Evolutionary conservation across 129 eudicot genomes (phyloP), one percentile per base, ranked within the genome.

Genomic region (Oenanthe sinensis): DNA sequence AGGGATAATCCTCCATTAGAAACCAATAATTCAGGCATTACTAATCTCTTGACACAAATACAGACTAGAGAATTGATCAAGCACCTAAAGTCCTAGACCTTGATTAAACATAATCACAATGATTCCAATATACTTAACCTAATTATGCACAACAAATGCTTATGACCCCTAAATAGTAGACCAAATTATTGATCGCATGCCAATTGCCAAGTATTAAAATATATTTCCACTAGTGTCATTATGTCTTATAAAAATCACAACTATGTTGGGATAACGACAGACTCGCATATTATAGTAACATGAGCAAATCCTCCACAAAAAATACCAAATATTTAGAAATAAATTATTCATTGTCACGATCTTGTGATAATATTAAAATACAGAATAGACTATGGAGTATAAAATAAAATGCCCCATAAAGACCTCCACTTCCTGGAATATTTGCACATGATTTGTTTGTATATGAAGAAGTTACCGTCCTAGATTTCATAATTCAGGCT

Each of bases 401-500:
- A 58, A 22, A 58, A 58, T 58, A 9, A 24, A n/a, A 60, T 60
- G 15, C 33, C 36, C 36, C 68, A 24, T 60, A n/a, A 60, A 60
- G 28, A 44, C 75, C 71, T 63, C 67, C 40, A 28, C 60, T 78
- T 78, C 46, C 60, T 19, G 71, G 81, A 68, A 78, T 78, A 78
- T 71, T 15, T 50, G 55, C 82, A 79, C 82, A 71, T 79, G 82
- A 49, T n/a, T 5, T 39, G 5, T 39, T 50, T 24, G 26, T 22
- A 36, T 40, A 50, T 79, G 2, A 40, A 36, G 39, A 8, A 19
- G 24, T 22, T 13, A 28, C 15, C 7, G 58, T 8, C 82, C 78
- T 79, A 72, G 78, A 79, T 79, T 79, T 79, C 78, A 72, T 71
- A 47, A 71, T 39, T 22, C 75, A 49, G 20, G 28, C 33, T 8